phyloP scores from a whole-genome alignment of 1,284 basidiomycete species.

The Cutaneotrichosporon sp. region DNA sequence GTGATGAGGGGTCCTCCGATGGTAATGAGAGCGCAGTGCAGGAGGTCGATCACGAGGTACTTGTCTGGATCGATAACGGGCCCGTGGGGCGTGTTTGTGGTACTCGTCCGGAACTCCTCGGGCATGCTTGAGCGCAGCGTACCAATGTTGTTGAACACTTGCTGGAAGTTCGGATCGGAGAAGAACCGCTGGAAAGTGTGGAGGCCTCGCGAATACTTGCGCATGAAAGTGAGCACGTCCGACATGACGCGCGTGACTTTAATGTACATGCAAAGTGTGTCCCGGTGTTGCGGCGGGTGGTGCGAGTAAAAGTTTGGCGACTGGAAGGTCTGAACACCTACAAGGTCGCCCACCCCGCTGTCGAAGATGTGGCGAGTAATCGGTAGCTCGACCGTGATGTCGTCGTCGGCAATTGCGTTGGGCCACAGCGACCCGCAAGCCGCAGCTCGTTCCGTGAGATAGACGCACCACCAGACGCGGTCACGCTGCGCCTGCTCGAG shows the following conservation, averaged over 20 bases:
- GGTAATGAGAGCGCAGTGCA: slow-evolving; percentile 37
- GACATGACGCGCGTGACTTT: slow-evolving; percentile 61
- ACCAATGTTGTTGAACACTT: slow-evolving; percentile 39
- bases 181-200: slow-evolving; percentile 36
- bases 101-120: slow-evolving; percentile 34
- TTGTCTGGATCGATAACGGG: slow-evolving; percentile 37
- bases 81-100: slow-evolving; percentile 21
- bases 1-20: slow-evolving; percentile 45
- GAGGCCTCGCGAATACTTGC: slow-evolving; percentile 35
- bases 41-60: slow-evolving; percentile 34
- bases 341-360: slow-evolving; percentile 18
- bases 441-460: slow-evolving; percentile 29
- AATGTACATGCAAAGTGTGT: slow-evolving; percentile 64
- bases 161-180: slow-evolving; percentile 33
- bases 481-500: slow-evolving; percentile 44
- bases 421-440: slow-evolving; percentile 15
- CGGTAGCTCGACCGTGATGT: slow-evolving; percentile 47
- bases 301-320: slow-evolving; percentile 23
- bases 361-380: slow-evolving; percentile 38
- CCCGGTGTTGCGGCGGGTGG: slow-evolving; percentile 35
- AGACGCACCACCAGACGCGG: slow-evolving; percentile 45
- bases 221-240: slow-evolving; percentile 38
- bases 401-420: slow-evolving; percentile 30
- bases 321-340: slow-evolving; percentile 39
- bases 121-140: slow-evolving; percentile 41